Base-by-base conservation (phyloP, 768 basidiomycete genomes). In the Rubroboletus satanas region DNA sequence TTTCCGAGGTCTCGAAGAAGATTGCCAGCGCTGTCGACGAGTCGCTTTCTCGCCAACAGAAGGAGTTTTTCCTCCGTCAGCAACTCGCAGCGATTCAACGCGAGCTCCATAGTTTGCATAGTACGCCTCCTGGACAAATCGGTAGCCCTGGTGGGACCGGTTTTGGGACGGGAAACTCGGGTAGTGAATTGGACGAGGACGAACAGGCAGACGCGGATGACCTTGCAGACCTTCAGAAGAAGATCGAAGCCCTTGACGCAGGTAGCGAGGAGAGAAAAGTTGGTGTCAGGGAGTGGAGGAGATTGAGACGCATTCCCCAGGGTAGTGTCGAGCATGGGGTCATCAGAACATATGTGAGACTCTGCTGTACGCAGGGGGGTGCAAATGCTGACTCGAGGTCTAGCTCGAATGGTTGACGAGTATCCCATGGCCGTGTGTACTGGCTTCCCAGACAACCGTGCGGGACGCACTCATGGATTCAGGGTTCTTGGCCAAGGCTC, bases 311-410 rank as follows among this genome's bases (percentile, higher is more conserved):
- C 18, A 95, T 92, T n/a, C 92, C 93, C 0, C 83, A 85, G 33
- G 90, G 92, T 17, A 91, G 90, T 49, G 90, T 93, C 2, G 95
- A 97, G 75, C 84, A 90, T 65, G 91, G 93, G 5, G 93, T 96
- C 35, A 86, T 94, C 47, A 77, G 90, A 45, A 87, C 77, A 66
- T 93, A 89, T 67, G 91, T 90, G 64, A 62, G 86, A 76, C 7
- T 11, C 2, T 23, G 28, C 21, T 41, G 23, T 58, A 38, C 26
- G 43, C 36, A 31, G 5, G 2, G 5, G 15, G 7, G 41, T 33
- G 33, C 42, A 14, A 2, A 32, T 18, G 14, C 64, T 66, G 51
- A 70, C 29, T 38, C 21, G 3, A 23, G 21, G 36, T 60, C 28
- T 56, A 65, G 86, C 80, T 97, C 21, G 95, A 97, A 71, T 95